Conservation (phyloP, 176 grass and related monocot genomes). For the Lolium rigidum region DNA sequence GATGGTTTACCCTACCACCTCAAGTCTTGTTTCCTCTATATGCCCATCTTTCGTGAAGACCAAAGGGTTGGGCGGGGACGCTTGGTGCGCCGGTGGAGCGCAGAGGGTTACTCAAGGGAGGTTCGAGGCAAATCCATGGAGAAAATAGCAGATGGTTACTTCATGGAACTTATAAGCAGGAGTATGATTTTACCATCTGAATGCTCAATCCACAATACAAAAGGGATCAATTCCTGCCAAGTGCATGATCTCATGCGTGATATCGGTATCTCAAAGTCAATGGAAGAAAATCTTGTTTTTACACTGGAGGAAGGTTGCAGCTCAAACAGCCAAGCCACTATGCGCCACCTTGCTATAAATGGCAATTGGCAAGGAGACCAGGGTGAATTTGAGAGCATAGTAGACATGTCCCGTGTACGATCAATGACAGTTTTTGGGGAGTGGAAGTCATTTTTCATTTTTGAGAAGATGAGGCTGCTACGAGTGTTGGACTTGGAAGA, state of each 20-base stretch:
- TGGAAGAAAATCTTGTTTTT: conserved; percentile 35
- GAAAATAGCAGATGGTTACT: accelerated
- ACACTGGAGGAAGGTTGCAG: neutral
- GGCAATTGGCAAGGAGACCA: too few relatives aligned
- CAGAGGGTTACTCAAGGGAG: conserved; percentile 30
- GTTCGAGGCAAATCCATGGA: neutral
- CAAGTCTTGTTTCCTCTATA: neutral
- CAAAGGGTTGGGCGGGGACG: neutral
- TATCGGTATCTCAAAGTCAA: neutral
- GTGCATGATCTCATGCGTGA: too few relatives aligned
- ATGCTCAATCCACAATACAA: too few relatives aligned
- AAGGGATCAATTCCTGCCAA: too few relatives aligned
- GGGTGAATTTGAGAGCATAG: neutral
- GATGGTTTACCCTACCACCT: neutral
- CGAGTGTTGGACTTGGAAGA: too few relatives aligned
- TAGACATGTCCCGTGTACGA: neutral
- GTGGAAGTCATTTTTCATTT: too few relatives aligned
- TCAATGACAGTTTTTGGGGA: too few relatives aligned
- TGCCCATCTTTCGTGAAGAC: conserved; percentile 26
- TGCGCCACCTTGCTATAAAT: conserved; percentile 5
- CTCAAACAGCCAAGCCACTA: too few relatives aligned
- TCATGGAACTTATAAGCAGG: neutral
- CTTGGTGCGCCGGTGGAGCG: neutral
- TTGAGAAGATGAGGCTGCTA: too few relatives aligned
- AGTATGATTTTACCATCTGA: too few relatives aligned